Conservation (phyloP, 225 moss, liverwort and hornwort genomes). For the Physcomitrellopsis africana region DNA sequence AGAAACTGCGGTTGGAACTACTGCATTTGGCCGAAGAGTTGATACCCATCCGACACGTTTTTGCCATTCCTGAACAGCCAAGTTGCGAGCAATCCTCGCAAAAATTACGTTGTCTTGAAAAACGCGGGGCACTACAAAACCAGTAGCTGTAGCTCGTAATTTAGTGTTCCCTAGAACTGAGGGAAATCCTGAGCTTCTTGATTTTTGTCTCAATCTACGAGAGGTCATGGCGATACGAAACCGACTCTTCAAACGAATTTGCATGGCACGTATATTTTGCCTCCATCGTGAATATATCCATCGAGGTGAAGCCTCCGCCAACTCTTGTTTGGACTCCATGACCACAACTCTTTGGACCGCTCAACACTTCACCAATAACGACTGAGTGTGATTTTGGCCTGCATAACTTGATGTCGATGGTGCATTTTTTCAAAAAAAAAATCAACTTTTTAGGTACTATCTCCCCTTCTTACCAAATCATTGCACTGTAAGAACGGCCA, state of each 20-base stretch:
- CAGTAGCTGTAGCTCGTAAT: conserved; percentile 82
- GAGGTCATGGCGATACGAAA: conserved; percentile 70
- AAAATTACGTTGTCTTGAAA: conserved; percentile 91
- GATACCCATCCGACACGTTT: conserved; percentile 68
- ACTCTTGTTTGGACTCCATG: conserved; percentile 43
- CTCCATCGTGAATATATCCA: conserved; percentile 55
- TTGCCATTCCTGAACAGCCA: conserved; percentile 83
- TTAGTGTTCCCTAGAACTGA: conserved; percentile 50
- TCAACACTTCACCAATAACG: neutral
- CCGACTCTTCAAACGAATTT: conserved; percentile 66
- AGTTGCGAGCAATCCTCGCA: conserved; percentile 68
- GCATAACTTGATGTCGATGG: neutral
- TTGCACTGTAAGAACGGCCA: neutral
- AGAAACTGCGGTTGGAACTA: conserved; percentile 46
- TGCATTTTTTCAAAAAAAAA: neutral
- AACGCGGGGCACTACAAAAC: conserved; percentile 87
- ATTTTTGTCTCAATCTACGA: conserved; percentile 57
- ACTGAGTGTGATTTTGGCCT: no score
- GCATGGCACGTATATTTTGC: conserved; percentile 72
- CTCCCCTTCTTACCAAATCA: conserved; percentile 7
- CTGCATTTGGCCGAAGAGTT: conserved; percentile 48
- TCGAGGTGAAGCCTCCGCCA: conserved; percentile 23
- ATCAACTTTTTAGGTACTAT: neutral
- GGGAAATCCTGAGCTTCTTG: conserved; percentile 56
- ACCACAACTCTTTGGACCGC: neutral